Base-by-base conservation (phyloP, 2,329 filamentous ascomycete species). In the Mycogone perniciosa region DNA sequence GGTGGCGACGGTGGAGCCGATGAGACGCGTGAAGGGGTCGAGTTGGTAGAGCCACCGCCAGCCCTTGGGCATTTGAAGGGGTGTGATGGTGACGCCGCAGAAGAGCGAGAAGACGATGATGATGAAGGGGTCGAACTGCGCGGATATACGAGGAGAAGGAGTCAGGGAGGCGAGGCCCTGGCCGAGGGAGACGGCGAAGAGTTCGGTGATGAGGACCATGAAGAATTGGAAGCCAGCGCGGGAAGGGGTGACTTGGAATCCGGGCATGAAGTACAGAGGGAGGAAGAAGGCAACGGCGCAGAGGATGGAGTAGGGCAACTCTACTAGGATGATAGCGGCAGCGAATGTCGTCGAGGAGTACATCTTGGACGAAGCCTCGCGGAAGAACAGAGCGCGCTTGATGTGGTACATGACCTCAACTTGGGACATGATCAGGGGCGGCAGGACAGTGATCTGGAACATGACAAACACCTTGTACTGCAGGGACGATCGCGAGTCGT, bases 391-490 rank as follows among this genome's bases (percentile, higher is more conserved):
- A 62, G 88, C 77, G 40, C 89, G 81, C 55, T 86, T 84, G 61
- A 91, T 74, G 62, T 90, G 85, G 66, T 88, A 95, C 72, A 90
- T 91, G 38, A 71, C 63, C 67, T 95, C 86, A 48, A 95, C 86
- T 62, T 95, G 89, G 1, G 84, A 82, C 51, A 95, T 81, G 65
- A 95, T 89, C 31, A 95, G 75, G 1, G 88, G 87, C 0, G 89
- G 89, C 29, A 96, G 76, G 26, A 95, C 87, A 0, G 88, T 89
- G 46, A 90, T 82, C 66, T 95, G 89, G 79, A 96, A 96, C 66
- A 93, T 88, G 67, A 92, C 82, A 68, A 96, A 96, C 55, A 96
- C 80, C 54, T 85, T 84, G 73, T 93, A 88, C 67, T 96, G 90
- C 4, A 96, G 76, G 1, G 85, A 88, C 1, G 84, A 72, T 7